These are phyloP conservation scores for Suhomyces kilbournensis DNA, from an alignment of 805 yeast species.

Conservation along the genomic window DNA sequence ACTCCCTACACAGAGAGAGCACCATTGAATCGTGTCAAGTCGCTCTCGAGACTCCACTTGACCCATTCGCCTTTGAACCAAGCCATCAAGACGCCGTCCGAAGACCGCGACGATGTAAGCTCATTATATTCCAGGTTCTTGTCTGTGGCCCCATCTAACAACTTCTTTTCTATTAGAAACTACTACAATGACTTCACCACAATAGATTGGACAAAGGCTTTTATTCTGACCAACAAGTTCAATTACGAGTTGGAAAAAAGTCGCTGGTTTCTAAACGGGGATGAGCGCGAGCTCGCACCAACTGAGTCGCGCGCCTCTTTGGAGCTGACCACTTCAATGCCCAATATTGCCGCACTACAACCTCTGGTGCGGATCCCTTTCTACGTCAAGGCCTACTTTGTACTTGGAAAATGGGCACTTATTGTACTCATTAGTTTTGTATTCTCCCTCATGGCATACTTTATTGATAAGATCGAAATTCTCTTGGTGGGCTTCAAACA, in stretches of 20 bases:
- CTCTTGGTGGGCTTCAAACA: slow-evolving; percentile 48
- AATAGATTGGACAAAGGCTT: slow-evolving; percentile 56
- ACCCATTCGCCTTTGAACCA: not conserved
- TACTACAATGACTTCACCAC: slow-evolving; percentile 61
- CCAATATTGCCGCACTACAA: slow-evolving; percentile 1
- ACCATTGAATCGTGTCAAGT: not conserved
- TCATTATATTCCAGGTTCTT: not conserved
- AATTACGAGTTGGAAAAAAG: slow-evolving; percentile 34
- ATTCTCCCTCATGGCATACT: slow-evolving; percentile 49
- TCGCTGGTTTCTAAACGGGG: slow-evolving; percentile 18
- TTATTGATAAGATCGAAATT: slow-evolving; percentile 47
- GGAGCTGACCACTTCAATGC: not conserved
- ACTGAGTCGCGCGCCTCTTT: not conserved
- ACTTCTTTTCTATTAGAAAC: slow-evolving; percentile 24
- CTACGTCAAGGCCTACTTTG: slow-evolving; percentile 28
- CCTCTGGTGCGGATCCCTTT: slow-evolving; percentile 15
- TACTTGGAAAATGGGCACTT: slow-evolving; percentile 48
- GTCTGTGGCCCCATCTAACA: slow-evolving; percentile 1
- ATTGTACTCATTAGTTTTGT: slow-evolving; percentile 44
- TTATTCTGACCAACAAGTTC: slow-evolving; percentile 41
- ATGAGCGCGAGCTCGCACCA: not conserved
- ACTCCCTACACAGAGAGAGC: not conserved
- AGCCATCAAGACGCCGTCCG: not conserved
- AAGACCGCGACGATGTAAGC: not conserved
- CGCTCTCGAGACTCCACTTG: not conserved